Base-by-base conservation (phyloP, 2,329 filamentous ascomycete species). In the Xylariales sp. region DNA sequence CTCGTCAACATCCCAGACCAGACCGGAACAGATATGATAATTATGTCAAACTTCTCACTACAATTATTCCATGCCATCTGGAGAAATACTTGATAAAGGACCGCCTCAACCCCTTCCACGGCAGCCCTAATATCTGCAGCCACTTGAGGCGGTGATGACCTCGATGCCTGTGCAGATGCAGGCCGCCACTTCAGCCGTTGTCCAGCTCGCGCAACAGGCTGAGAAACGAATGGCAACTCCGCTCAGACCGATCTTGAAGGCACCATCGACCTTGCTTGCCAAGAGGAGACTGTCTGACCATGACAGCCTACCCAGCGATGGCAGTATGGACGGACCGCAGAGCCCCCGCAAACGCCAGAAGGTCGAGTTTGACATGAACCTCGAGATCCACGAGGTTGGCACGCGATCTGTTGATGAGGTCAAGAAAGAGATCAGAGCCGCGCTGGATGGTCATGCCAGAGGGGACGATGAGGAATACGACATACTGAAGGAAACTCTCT, bases 401-500 rank as follows among this genome's bases (percentile, higher is more conserved):
- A 61, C 63, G 32, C 64, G 74, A 48, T 71, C 71, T 4, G 68
- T 78, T 53, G 71, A 74, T 5, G 71, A 78, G 37, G 69, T 76
- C 43, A 79, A 78, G 55, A 55, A 68, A 18, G 70, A 78, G 50
- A 74, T 81, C 33, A 64, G 66, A 44, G 69, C 67, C 35, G 74
- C 77, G 6, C 64, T 84, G 9, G 76, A 81, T 46, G 69, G 69
- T 31, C 77, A 82, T 54, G 62, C 68, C 21, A 68, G 66, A 36
- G 76, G 77, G 19, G 73, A 78, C 42, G 76, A 78, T 45, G 74
- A 78, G 46, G 75, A 73, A 25, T 82, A 82, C 58, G 73, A 81
- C 48, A 68, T 66, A n/a, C 61, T 83, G 36, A 82, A 80, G 55
- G 71, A 78, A 38, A 63, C 78, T 4, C 80, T 84, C 42, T 62